Percentiles rank a stretch among this genome's conserved stretches.
These are phyloP conservation scores for Pythium plurisporium DNA, from an alignment of 352 stramenopile genomes.

Conservation along the genomic window DNA sequence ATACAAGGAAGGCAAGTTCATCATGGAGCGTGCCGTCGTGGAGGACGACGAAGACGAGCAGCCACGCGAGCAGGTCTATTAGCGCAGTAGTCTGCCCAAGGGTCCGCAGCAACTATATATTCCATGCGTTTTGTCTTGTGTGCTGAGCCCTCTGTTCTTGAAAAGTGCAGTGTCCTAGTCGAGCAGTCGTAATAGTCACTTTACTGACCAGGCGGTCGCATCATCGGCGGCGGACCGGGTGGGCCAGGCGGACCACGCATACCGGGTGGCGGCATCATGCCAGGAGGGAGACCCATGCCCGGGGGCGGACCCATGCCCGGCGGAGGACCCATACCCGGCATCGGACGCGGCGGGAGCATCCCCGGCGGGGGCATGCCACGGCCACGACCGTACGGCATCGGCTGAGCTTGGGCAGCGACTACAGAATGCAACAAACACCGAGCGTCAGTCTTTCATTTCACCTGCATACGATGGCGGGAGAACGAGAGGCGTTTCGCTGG, in stretches of 20 bases:
- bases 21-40: slow-evolving; percentile 74
- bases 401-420: slow-evolving; percentile 78
- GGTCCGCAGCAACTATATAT: no score
- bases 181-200: no score
- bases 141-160: no score
- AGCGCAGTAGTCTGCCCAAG: not conserved
- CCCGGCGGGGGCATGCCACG: slow-evolving; percentile 65
- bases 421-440: slow-evolving; percentile 7
- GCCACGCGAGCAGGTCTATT: not conserved
- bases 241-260: slow-evolving; percentile 46
- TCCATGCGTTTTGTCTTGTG: no score
- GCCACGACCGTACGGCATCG: slow-evolving; percentile 75
- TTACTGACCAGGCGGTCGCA: slow-evolving; percentile 78
- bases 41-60: slow-evolving; percentile 55
- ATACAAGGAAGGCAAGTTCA: slow-evolving; percentile 86
- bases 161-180: no score
- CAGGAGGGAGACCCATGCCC: slow-evolving; percentile 52
- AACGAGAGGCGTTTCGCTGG: not conserved
- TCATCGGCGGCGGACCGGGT: slow-evolving; percentile 51
- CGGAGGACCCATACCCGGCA: slow-evolving; percentile 53
- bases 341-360: slow-evolving; percentile 40
- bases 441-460: slow-evolving; percentile 2
- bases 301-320: slow-evolving; percentile 51
- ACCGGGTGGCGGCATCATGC: slow-evolving; percentile 71
- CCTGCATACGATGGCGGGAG: not conserved